phyloP scores from a whole-genome alignment of 345 rosid genomes.

The Eucalyptus shirleyi region DNA sequence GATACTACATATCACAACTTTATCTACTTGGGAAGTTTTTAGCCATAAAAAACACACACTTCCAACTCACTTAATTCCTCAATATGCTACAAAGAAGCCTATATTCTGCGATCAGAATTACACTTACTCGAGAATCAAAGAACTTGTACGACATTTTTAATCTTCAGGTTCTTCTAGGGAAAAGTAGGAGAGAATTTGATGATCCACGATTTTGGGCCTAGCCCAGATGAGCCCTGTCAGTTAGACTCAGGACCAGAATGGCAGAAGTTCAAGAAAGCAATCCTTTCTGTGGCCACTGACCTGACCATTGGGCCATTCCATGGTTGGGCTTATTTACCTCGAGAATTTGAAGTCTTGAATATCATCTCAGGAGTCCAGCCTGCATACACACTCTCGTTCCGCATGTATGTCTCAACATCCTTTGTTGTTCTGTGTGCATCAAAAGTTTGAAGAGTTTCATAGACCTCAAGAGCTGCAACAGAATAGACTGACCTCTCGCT shows the following conservation, averaged over 20 bases:
- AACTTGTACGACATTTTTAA: neutral
- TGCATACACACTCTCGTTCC: neutral
- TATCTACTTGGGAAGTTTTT: neutral
- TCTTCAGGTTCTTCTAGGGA: neutral
- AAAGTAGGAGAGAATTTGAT: neutral
- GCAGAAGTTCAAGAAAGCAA: neutral
- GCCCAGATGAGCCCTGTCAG: neutral
- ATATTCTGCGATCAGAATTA: neutral
- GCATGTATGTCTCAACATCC: neutral
- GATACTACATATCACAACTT: neutral
- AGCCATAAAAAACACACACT: neutral
- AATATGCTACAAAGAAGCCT: neutral
- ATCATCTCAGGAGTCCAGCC: neutral
- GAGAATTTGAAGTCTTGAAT: neutral
- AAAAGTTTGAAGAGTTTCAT: neutral
- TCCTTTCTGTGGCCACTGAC: neutral
- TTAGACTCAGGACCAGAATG: neutral
- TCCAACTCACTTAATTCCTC: neutral
- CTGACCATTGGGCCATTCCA: neutral
- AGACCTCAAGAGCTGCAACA: neutral
- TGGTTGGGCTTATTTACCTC: neutral
- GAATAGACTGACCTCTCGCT: neutral
- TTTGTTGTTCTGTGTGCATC: neutral
- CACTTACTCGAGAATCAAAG: neutral
- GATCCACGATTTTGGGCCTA: neutral